phyloP scores from a whole-genome alignment of 140 eudicot genomes.

The Stevia rebaudiana region DNA sequence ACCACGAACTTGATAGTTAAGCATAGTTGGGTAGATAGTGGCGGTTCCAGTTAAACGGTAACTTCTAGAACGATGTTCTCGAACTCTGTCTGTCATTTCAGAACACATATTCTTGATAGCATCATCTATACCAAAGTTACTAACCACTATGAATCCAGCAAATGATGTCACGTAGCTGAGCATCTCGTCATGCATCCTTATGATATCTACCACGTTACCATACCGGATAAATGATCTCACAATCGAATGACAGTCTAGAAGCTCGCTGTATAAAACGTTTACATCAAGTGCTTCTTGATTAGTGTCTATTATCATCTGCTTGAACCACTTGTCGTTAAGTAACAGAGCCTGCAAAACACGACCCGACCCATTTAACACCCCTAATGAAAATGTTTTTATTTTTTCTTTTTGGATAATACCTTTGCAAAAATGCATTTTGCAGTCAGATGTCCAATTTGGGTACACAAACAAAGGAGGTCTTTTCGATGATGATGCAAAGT shows the following conservation, averaged over 20 bases:
- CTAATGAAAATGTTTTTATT: background rate
- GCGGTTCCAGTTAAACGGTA: background rate
- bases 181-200: background rate
- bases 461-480: conserved; percentile 8
- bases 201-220: background rate
- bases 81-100: background rate
- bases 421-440: background rate
- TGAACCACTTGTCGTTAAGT: conserved; percentile 7
- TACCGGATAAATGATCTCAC: conserved; percentile 14
- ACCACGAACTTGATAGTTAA: background rate
- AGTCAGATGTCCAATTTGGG: background rate
- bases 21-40: background rate
- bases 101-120: conserved; percentile 6
- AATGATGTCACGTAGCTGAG: conserved; percentile 6
- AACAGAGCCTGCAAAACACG: conserved; percentile 10
- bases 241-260: background rate
- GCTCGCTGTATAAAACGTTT: background rate
- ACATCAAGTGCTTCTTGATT: background rate
- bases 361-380: background rate
- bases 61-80: background rate
- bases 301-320: background rate
- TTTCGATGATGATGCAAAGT: background rate
- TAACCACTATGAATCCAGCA: conserved; percentile 4
- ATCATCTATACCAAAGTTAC: conserved; percentile 1
- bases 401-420: no score